Percentiles rank a stretch among this genome's conserved stretches.
Conservation (phyloP, 176 grass and related monocot genomes). For the Oryza brachyantha region DNA sequence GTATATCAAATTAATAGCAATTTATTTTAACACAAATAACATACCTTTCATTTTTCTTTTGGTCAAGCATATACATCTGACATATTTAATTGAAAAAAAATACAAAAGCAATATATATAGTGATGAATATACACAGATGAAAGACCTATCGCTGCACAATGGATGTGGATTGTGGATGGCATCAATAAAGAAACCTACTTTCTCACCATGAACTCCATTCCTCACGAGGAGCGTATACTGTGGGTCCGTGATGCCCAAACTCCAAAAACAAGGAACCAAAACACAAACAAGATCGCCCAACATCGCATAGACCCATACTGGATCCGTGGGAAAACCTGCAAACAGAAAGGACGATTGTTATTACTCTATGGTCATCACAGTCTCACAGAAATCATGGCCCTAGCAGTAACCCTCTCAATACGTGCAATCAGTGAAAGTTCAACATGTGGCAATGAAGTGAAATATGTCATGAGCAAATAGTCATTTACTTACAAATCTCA, state of each 20-base stretch:
- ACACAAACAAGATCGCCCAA: conserved; percentile 71
- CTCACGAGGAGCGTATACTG: conserved; percentile 47
- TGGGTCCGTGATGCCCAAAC: conserved; percentile 80
- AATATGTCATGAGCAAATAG: not conserved
- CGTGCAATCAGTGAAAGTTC: not conserved
- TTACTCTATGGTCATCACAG: not conserved
- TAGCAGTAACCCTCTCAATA: not conserved
- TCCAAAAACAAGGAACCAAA: conserved; percentile 91
- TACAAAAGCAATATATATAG: not conserved
- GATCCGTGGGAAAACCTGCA: conserved; percentile 68
- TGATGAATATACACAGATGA: conserved; percentile 36
- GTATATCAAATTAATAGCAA: not conserved
- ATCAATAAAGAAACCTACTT: not conserved
- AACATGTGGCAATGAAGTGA: not conserved
- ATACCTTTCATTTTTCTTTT: conserved; percentile 32
- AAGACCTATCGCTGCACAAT: conserved; percentile 9
- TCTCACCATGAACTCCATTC: conserved; percentile 1
- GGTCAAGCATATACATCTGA: not conserved
- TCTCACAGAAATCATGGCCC: not conserved
- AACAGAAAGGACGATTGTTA: not conserved
- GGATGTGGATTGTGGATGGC: not conserved
- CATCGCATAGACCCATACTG: conserved; percentile 64
- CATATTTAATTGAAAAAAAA: conserved; percentile 14
- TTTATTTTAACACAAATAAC: not conserved
- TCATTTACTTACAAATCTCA: conserved; percentile 85